A percentile compares a stretch with the other conserved stretches of the same genome.
Conservation (phyloP, 306 rosid species). For the Castanea sativa region DNA sequence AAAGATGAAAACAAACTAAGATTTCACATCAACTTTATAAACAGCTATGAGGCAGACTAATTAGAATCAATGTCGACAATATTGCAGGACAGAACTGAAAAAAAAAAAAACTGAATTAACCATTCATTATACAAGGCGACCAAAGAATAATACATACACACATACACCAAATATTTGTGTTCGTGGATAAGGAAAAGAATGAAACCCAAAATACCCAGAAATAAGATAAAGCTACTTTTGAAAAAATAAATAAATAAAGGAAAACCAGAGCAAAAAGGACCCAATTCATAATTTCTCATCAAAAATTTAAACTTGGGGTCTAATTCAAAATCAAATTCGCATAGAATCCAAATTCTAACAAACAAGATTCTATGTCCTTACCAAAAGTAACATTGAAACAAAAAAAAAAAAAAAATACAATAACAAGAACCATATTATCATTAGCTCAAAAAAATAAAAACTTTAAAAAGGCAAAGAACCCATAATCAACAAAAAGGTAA, state of each 20-base stretch:
- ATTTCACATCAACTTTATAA: slow-evolving; percentile 68
- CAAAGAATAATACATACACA: slow-evolving; percentile 17
- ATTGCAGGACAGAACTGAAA: slow-evolving; percentile 35
- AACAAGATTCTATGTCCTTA: background rate
- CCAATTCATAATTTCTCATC: background rate
- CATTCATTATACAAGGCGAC: slow-evolving; percentile 30
- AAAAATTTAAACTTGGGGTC: background rate
- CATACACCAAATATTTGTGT: background rate
- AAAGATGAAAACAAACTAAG: slow-evolving; percentile 43
- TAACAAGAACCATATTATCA: background rate
- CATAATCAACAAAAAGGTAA: background rate
- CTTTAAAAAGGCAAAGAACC: background rate
- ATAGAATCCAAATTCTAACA: background rate
- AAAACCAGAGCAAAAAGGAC: background rate
- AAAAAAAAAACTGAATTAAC: slow-evolving; percentile 40
- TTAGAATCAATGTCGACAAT: slow-evolving; percentile 36
- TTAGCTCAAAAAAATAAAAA: background rate
- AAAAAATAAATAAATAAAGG: background rate
- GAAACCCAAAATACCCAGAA: background rate
- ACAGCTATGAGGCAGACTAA: slow-evolving; percentile 35
- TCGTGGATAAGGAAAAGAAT: background rate
- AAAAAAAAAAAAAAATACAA: background rate
- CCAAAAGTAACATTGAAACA: background rate
- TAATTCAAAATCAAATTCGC: background rate
- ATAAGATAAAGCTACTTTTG: background rate